Conservation (phyloP, 371 early-diverging fungal genomes). For the Batrachochytrium dendrobatidis region DNA sequence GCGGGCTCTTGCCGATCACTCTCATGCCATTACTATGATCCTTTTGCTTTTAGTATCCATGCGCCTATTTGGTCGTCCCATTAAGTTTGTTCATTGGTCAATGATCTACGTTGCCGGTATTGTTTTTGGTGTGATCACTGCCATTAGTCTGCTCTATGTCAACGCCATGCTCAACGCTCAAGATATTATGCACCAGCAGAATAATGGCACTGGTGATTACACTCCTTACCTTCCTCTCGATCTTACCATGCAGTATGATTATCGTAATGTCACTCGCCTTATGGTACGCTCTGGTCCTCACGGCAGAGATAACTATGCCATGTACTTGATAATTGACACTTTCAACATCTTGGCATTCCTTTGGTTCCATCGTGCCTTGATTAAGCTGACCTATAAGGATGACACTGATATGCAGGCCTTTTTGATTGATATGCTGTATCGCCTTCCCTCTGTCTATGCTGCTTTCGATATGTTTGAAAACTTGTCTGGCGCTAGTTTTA, state of each 20-base stretch:
- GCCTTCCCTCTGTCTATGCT: not conserved
- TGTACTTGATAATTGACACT: not conserved
- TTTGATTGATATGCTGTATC: not conserved
- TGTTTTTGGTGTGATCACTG: slow-evolving; percentile 1
- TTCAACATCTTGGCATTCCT: not conserved
- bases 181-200: not conserved
- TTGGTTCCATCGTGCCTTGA: not conserved
- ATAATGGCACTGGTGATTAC: not conserved
- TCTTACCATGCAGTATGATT: not conserved
- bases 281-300: not conserved
- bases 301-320: not conserved
- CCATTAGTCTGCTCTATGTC: not conserved
- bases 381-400: not conserved
- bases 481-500: not conserved
- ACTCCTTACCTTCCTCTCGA: not conserved
- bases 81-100: not conserved
- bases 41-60: not conserved
- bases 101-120: not conserved
- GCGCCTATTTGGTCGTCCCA: not conserved
- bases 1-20: not conserved
- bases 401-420: not conserved
- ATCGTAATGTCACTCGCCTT: not conserved
- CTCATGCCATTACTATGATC: not conserved
- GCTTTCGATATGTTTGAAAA: slow-evolving; percentile 2
- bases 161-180: not conserved